phyloP scores from a whole-genome alignment of 345 rosid genomes.

The Eucalyptus guilfoylei region DNA sequence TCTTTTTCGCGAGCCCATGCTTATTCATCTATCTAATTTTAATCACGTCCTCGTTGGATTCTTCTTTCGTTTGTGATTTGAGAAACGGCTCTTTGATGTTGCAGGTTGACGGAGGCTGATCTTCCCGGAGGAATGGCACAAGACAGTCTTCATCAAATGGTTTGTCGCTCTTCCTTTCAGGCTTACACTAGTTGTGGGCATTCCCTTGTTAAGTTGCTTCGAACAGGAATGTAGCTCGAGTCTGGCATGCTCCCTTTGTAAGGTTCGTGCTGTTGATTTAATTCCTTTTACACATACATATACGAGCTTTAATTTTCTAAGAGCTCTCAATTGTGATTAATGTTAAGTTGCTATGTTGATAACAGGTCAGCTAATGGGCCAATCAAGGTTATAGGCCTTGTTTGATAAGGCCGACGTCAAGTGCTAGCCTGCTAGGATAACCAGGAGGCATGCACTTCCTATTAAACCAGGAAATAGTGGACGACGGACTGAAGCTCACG shows the following conservation, averaged over 20 bases:
- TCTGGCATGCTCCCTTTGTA: not conserved
- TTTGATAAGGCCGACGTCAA: not conserved
- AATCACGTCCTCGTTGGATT: not conserved
- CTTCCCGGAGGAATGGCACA: constrained; percentile 22
- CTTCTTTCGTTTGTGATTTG: not conserved
- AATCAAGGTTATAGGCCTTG: not conserved
- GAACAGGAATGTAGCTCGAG: not conserved
- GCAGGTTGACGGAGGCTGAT: constrained; percentile 26
- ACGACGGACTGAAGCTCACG: no score
- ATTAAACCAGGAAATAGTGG: no score
- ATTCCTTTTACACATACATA: not conserved
- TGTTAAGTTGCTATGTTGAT: not conserved
- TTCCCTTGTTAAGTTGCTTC: not conserved
- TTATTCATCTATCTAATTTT: not conserved
- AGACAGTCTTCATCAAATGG: constrained; percentile 43
- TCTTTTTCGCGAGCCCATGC: not conserved
- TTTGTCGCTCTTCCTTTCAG: constrained; percentile 9
- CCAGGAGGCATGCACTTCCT: no score
- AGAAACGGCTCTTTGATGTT: not conserved
- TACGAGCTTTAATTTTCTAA: not conserved
- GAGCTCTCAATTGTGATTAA: not conserved
- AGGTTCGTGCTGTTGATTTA: not conserved
- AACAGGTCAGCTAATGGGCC: not conserved
- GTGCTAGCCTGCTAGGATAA: no score
- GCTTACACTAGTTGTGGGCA: not conserved